A percentile compares a stretch with the other conserved stretches of the same genome.
Conservation (phyloP, 805 yeast genomes). For the Monosporozyma servazzii region DNA sequence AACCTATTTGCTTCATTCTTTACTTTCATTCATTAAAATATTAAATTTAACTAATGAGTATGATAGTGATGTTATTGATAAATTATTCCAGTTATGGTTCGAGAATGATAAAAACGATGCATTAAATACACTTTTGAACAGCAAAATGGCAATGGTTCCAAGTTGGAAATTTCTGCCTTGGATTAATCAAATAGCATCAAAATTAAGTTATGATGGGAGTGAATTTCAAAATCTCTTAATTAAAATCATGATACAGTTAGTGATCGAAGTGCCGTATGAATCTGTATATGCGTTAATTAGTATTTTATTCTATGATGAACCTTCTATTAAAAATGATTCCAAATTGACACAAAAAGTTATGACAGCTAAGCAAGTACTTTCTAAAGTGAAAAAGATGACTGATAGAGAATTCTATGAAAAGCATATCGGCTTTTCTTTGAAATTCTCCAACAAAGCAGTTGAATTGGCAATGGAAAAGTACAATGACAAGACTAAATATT, state of each 20-base stretch:
- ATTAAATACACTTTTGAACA: constrained; percentile 36
- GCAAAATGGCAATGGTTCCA: constrained; percentile 39
- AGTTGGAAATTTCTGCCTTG: constrained; percentile 62
- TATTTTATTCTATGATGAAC: constrained; percentile 37
- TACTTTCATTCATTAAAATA: constrained; percentile 50
- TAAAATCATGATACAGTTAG: constrained; percentile 37
- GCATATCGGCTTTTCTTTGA: constrained; percentile 38
- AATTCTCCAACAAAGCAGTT: constrained; percentile 43
- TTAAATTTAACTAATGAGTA: constrained; percentile 36
- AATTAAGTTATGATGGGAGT: constrained; percentile 42
- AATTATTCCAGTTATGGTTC: constrained; percentile 79
- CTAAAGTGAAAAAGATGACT: constrained; percentile 26
- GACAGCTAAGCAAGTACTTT: constrained; percentile 46
- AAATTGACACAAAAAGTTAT: constrained; percentile 37
- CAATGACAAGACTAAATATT: constrained; percentile 10
- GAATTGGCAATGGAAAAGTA: constrained; percentile 40
- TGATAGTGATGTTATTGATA: constrained; percentile 54
- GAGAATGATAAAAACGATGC: constrained; percentile 41
- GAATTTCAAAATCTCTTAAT: constrained; percentile 50
- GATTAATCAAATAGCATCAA: constrained; percentile 73
- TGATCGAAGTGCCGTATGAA: constrained; percentile 62
- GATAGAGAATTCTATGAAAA: constrained; percentile 19
- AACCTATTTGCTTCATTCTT: constrained; percentile 43
- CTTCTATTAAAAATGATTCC: constrained; percentile 29
- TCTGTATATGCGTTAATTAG: constrained; percentile 55